A percentile compares a stretch with the other conserved stretches of the same genome.
phyloP scores from a whole-genome alignment of 2,329 filamentous ascomycete genomes.

The Ambrosiella xylebori region DNA sequence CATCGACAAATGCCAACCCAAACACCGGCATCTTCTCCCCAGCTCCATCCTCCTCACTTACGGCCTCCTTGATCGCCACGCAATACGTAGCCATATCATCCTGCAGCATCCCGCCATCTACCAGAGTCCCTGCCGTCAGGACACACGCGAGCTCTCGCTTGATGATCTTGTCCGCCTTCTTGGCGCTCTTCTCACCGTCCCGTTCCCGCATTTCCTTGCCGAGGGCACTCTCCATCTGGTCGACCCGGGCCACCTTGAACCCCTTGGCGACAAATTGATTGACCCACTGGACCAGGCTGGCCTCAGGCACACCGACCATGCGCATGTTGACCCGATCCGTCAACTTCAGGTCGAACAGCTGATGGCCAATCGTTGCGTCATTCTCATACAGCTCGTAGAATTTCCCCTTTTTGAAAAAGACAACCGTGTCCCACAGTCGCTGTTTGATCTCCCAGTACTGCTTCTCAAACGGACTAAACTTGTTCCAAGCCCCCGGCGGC shows the following conservation, averaged over 20 bases:
- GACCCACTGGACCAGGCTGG: slow-evolving; percentile 90
- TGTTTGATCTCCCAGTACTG: slow-evolving; percentile 99
- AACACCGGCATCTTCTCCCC: slow-evolving; percentile 47
- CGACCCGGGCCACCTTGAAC: slow-evolving; percentile 89
- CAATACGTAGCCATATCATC: slow-evolving; percentile 96
- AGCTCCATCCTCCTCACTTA: slow-evolving; percentile 38
- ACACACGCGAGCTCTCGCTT: slow-evolving; percentile 79
- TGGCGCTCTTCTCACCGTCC: slow-evolving; percentile 34
- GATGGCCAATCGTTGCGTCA: slow-evolving; percentile 88
- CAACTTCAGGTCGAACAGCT: slow-evolving; percentile 92
- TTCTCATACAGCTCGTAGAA: slow-evolving; percentile 98
- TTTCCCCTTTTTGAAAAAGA: slow-evolving; percentile 99
- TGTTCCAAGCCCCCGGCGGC: slow-evolving; percentile 58
- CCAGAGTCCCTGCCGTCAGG: slow-evolving; percentile 77
- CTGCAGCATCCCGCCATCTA: slow-evolving; percentile 92
- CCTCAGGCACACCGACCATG: slow-evolving; percentile 96
- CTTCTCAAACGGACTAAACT: slow-evolving; percentile 88
- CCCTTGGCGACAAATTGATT: slow-evolving; percentile 98
- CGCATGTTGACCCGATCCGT: slow-evolving; percentile 98
- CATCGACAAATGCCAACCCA: slow-evolving; percentile 85
- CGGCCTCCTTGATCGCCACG: slow-evolving; percentile 76
- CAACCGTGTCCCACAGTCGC: slow-evolving; percentile 91
- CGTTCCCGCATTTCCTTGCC: slow-evolving; percentile 98
- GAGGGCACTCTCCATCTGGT: slow-evolving; percentile 89
- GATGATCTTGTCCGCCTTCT: slow-evolving; percentile 65